These are phyloP conservation scores for Diaporthe caulivora DNA, from an alignment of 2,329 filamentous ascomycete genomes.

Conservation along the genomic window DNA sequence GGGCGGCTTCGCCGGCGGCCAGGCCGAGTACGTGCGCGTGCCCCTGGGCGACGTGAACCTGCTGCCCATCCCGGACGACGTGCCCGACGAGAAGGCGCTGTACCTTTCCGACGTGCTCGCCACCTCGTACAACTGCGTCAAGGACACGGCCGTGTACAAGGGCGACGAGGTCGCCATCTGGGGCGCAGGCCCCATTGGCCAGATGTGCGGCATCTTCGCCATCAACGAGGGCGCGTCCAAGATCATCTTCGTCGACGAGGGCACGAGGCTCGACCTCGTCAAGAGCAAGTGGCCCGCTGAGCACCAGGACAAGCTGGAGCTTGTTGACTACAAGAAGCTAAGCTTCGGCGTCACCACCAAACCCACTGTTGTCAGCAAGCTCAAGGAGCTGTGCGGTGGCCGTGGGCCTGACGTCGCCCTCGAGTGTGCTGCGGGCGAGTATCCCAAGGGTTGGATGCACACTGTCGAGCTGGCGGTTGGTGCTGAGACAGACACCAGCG, in stretches of 20 bases:
- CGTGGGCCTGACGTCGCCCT: slow-evolving; percentile 81
- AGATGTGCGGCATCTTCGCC: slow-evolving; percentile 84
- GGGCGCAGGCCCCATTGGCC: slow-evolving; percentile 87
- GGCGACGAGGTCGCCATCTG: slow-evolving; percentile 85
- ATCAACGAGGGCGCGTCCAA: slow-evolving; percentile 79
- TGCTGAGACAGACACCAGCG: slow-evolving; percentile 86
- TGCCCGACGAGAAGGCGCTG: slow-evolving; percentile 87
- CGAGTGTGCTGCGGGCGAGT: slow-evolving; percentile 74
- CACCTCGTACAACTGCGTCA: slow-evolving; percentile 85
- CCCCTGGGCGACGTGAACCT: slow-evolving; percentile 86
- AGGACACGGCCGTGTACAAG: slow-evolving; percentile 84
- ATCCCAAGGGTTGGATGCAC: slow-evolving; percentile 72
- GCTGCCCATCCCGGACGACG: slow-evolving; percentile 80
- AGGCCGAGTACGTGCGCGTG: slow-evolving; percentile 88
- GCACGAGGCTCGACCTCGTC: slow-evolving; percentile 76
- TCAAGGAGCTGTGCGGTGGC: slow-evolving; percentile 80
- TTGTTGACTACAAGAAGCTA: slow-evolving; percentile 75
- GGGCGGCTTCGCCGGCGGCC: slow-evolving; percentile 87
- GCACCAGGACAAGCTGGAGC: slow-evolving; percentile 68
- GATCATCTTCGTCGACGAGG: slow-evolving; percentile 84
- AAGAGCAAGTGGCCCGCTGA: slow-evolving; percentile 68
- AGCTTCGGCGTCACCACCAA: slow-evolving; percentile 68
- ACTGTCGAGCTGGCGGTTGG: slow-evolving; percentile 71
- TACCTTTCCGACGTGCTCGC: slow-evolving; percentile 85
- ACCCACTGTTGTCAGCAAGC: slow-evolving; percentile 74